Conservation (phyloP, 805 yeast genomes). For the Ogataea trehalophila region DNA sequence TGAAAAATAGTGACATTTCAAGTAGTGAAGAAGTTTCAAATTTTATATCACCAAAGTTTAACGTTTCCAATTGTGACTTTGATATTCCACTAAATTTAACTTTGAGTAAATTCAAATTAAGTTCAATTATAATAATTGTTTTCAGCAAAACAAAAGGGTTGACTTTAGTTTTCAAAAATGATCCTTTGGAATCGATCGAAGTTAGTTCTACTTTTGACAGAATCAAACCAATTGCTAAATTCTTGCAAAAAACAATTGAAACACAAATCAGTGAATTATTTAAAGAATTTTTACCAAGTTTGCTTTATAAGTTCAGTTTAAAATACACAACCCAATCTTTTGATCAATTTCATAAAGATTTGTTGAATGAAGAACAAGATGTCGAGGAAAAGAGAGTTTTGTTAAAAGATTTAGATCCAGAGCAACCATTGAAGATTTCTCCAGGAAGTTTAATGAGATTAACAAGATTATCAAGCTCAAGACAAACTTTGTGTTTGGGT, state of each 20-base stretch:
- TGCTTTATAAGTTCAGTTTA: slow-evolving; percentile 70
- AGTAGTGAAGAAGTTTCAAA: slow-evolving; percentile 32
- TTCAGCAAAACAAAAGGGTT: slow-evolving; percentile 78
- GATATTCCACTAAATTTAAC: slow-evolving; percentile 76
- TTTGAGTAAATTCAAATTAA: slow-evolving; percentile 62
- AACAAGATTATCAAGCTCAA: slow-evolving; percentile 61
- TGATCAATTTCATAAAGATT: slow-evolving; percentile 33
- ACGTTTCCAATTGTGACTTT: slow-evolving; percentile 61
- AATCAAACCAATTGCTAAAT: slow-evolving; percentile 77
- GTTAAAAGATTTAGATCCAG: slow-evolving; percentile 49
- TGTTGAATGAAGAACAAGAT: slow-evolving; percentile 28
- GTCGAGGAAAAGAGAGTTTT: slow-evolving; percentile 35
- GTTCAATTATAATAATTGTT: slow-evolving; percentile 81
- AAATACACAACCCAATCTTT: slow-evolving; percentile 47
- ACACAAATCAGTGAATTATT: slow-evolving; percentile 73
- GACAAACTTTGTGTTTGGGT: slow-evolving; percentile 74
- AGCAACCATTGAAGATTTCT: slow-evolving; percentile 50
- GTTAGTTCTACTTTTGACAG: slow-evolving; percentile 86
- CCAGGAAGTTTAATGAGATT: slow-evolving; percentile 65
- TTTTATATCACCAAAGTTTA: slow-evolving; percentile 64
- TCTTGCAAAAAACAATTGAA: slow-evolving; percentile 79
- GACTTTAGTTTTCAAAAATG: slow-evolving; percentile 83
- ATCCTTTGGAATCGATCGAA: slow-evolving; percentile 77
- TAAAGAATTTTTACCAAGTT: slow-evolving; percentile 78
- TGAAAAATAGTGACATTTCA: slow-evolving; percentile 22